A percentile compares a stretch with the other conserved stretches of the same genome.
These are phyloP conservation scores for Talaromyces rugulosus DNA, from an alignment of 2,329 filamentous ascomycete genomes.

Conservation along the genomic window DNA sequence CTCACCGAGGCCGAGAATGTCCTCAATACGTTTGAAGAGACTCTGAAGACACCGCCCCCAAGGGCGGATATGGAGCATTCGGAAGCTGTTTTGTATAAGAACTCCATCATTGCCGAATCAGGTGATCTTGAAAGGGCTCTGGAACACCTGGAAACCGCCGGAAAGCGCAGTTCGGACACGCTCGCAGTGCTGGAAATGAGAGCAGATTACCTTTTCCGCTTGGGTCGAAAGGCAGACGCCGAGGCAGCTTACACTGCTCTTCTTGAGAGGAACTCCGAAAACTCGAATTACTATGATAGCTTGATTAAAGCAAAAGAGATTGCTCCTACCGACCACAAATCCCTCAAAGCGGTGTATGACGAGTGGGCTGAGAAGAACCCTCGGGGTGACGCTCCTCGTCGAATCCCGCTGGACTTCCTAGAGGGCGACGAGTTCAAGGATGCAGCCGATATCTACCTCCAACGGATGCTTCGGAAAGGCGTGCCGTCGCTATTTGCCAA, in stretches of 20 bases:
- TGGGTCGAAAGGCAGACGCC: constrained; percentile 75
- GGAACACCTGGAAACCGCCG: constrained; percentile 75
- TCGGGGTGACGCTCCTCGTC: constrained; percentile 76
- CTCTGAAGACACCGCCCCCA: constrained; percentile 73
- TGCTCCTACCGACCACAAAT: constrained; percentile 55
- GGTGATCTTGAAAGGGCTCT: constrained; percentile 79
- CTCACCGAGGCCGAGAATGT: constrained; percentile 83
- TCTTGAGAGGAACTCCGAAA: constrained; percentile 82
- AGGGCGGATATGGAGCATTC: constrained; percentile 85
- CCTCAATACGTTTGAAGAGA: constrained; percentile 87
- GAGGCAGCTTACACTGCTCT: constrained; percentile 74
- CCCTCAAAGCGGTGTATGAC: constrained; percentile 71
- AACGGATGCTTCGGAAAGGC: constrained; percentile 82
- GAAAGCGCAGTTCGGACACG: constrained; percentile 76
- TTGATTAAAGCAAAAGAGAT: constrained; percentile 68
- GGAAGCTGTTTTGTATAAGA: constrained; percentile 93
- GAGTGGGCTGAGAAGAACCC: constrained; percentile 77
- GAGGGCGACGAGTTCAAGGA: constrained; percentile 74
- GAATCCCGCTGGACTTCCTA: constrained; percentile 86
- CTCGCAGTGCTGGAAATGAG: constrained; percentile 79
- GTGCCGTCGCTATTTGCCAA: constrained; percentile 96
- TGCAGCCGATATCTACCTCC: constrained; percentile 74
- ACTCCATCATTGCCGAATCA: constrained; percentile 84
- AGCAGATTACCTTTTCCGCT: constrained; percentile 75
- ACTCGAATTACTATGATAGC: constrained; percentile 77